Percentiles rank a stretch among this genome's conserved stretches.
Conservation (phyloP, 768 basidiomycete genomes). For the Nevesoporus exiguus region DNA sequence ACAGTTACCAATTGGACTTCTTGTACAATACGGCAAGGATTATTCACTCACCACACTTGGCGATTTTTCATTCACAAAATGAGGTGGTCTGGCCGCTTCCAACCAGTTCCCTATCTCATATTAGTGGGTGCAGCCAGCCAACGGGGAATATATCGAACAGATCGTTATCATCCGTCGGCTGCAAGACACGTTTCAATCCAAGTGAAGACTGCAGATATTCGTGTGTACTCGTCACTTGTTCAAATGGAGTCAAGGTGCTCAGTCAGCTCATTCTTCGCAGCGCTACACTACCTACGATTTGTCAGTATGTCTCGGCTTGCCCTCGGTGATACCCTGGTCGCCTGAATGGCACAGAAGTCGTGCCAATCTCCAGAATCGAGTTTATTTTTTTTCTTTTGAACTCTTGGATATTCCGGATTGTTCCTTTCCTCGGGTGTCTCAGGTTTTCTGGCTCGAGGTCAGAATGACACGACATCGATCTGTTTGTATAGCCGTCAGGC, state of each 20-base stretch:
- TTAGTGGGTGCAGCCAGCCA: conserved; percentile 9
- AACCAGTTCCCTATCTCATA: conserved; percentile 12
- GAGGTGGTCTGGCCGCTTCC: conserved; percentile 11
- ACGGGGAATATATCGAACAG: conserved; percentile 4
- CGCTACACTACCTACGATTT: background rate
- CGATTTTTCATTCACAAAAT: conserved; percentile 26
- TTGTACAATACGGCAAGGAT: conserved; percentile 11
- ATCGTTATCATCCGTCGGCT: conserved; percentile 1
- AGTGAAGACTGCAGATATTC: conserved; percentile 2
- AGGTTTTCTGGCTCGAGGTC: conserved; percentile 4
- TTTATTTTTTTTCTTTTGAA: conserved; percentile 1
- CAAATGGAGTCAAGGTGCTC: conserved; percentile 11
- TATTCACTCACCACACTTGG: conserved; percentile 14
- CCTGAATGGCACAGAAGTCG: background rate
- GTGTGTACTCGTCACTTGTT: background rate
- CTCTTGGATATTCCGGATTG: background rate
- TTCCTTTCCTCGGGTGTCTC: background rate
- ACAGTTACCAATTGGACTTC: conserved; percentile 17
- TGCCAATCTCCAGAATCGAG: conserved; percentile 5
- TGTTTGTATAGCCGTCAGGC: background rate
- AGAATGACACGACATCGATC: background rate
- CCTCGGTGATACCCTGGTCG: conserved; percentile 17
- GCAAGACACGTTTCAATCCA: conserved; percentile 11
- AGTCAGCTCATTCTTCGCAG: background rate
- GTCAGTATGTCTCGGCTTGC: conserved; percentile 14